Evolutionary conservation across 495 filamentous ascomycete species (phyloP).

Genomic region (Platismatia glauca): DNA sequence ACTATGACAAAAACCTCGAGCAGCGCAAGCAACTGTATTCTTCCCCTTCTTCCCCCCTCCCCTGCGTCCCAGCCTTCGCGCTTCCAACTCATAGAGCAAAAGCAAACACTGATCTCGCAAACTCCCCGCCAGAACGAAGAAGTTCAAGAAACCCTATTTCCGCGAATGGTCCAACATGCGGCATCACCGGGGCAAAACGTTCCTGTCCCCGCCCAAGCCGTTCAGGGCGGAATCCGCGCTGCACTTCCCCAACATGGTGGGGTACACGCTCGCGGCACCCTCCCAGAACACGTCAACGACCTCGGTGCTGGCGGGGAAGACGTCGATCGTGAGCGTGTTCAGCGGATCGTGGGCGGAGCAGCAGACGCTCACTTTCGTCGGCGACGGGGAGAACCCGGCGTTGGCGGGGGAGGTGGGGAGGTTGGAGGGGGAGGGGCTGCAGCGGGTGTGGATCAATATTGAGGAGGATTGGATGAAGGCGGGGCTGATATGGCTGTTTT

Average conservation of each 20-base stretch:
- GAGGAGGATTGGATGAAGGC: slow-evolving; percentile 75
- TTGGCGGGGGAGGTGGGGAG: slow-evolving; percentile 43
- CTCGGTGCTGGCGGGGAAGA: slow-evolving; percentile 53
- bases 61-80: not conserved
- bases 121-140: slow-evolving; percentile 41
- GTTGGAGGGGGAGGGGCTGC: slow-evolving; percentile 34
- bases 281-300: slow-evolving; percentile 56
- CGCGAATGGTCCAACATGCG: slow-evolving; percentile 81
- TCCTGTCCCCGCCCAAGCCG: slow-evolving; percentile 63
- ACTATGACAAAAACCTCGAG: slow-evolving; percentile 74
- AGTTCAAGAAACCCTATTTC: slow-evolving; percentile 77
- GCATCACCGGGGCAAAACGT: slow-evolving; percentile 78
- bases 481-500: slow-evolving; percentile 61
- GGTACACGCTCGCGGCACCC: slow-evolving; percentile 55
- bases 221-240: slow-evolving; percentile 69
- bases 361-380: slow-evolving; percentile 66
- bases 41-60: slow-evolving; percentile 4
- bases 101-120: too few relatives aligned
- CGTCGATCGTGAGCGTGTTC: slow-evolving; percentile 73
- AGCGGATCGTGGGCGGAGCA: slow-evolving; percentile 74
- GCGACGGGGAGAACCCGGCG: slow-evolving; percentile 52
- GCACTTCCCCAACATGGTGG: slow-evolving; percentile 88
- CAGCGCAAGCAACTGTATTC: slow-evolving; percentile 63
- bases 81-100: too few relatives aligned
- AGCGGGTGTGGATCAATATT: slow-evolving; percentile 76